Conservation (phyloP, 768 basidiomycete species). For the Favolaschia claudopus region DNA sequence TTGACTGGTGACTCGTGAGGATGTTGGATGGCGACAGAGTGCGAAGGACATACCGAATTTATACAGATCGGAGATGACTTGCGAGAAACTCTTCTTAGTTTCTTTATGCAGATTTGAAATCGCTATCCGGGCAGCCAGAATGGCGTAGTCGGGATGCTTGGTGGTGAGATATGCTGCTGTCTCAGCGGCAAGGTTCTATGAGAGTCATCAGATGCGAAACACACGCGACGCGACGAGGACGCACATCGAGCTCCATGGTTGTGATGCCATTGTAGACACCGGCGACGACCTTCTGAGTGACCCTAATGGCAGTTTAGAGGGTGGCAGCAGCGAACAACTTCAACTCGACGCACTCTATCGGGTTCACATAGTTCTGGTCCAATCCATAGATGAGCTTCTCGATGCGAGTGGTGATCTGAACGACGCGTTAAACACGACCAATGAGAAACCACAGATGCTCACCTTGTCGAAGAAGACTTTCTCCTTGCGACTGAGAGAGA, state of each 20-base stretch:
- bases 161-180: constrained; percentile 98
- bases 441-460: constrained; percentile 28
- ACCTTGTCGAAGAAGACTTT: constrained; percentile 94
- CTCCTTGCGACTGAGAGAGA: constrained; percentile 74
- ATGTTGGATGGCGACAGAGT: background rate
- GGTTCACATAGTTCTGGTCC: constrained; percentile 89
- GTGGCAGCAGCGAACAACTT: background rate
- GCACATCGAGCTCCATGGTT: constrained; percentile 93
- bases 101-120: constrained; percentile 99
- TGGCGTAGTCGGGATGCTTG: constrained; percentile 96
- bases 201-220: too few species aligned
- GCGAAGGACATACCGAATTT: constrained; percentile 75
- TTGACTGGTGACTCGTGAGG: constrained; percentile 63
- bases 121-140: constrained; percentile 98
- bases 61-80: constrained; percentile 91
- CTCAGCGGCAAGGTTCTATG: constrained; percentile 98
- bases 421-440: constrained; percentile 19
- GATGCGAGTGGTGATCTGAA: constrained; percentile 84
- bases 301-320: constrained; percentile 47
- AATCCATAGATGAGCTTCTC: constrained; percentile 95
- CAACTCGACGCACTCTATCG: constrained; percentile 80
- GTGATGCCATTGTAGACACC: constrained; percentile 96
- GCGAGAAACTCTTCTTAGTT: constrained; percentile 96
- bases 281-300: constrained; percentile 89
- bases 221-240: too few species aligned